These are phyloP conservation scores for Sporothrix protearum DNA, from an alignment of 2,329 filamentous ascomycete genomes.

Conservation along the genomic window DNA sequence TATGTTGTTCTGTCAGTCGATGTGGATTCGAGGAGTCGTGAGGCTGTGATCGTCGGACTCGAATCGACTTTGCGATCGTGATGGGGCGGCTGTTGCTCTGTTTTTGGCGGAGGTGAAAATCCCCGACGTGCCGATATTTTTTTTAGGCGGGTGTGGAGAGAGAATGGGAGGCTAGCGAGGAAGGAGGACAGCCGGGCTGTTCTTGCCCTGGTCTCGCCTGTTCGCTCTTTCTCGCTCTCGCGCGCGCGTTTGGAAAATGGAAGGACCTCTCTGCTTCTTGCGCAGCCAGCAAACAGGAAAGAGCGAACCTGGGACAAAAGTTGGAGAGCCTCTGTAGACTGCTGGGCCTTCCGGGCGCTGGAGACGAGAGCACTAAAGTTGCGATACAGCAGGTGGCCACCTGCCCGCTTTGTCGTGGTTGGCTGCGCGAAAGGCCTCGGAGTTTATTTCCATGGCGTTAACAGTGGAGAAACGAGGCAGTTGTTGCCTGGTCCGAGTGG, in stretches of 20 bases:
- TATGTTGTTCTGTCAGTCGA: background rate
- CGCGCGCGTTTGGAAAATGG: background rate
- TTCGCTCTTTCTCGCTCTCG: background rate
- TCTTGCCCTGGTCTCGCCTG: background rate
- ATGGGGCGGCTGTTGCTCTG: conserved; percentile 20
- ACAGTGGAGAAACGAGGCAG: background rate
- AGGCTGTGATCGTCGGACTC: background rate
- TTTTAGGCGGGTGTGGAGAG: background rate
- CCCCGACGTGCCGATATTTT: conserved; percentile 26
- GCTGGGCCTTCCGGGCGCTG: background rate
- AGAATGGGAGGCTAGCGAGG: background rate
- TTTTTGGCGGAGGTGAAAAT: conserved; percentile 25
- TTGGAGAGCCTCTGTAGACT: background rate
- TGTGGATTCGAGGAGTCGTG: background rate
- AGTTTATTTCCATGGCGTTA: background rate
- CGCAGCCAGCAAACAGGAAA: background rate
- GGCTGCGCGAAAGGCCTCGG: background rate
- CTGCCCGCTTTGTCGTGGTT: background rate
- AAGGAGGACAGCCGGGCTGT: background rate
- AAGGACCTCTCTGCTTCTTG: background rate
- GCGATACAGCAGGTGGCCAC: background rate
- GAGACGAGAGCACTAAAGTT: background rate
- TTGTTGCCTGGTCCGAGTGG: background rate
- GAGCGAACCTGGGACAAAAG: background rate
- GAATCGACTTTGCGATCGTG: background rate